Conservation (phyloP, 1,284 basidiomycete species). For the Trametes versicolor region DNA sequence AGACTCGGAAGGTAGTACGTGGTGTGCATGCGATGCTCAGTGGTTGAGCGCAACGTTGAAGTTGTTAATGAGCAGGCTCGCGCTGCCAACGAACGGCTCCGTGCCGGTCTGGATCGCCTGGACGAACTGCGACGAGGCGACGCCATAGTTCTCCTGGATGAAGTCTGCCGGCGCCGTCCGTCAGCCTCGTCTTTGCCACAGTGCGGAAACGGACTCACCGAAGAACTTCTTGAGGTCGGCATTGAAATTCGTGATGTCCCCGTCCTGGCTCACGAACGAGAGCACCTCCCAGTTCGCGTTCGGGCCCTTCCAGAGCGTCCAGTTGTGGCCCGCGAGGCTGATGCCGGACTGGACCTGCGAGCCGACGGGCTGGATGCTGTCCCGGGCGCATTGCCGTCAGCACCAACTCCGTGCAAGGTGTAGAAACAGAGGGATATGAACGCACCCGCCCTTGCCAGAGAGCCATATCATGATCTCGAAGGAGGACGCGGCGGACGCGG, state of each 20-base stretch:
- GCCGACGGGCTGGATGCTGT: slow-evolving; percentile 64
- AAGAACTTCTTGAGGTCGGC: slow-evolving; percentile 68
- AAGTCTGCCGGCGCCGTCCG: slow-evolving; percentile 33
- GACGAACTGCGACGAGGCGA: slow-evolving; percentile 55
- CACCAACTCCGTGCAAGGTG: slow-evolving; percentile 5
- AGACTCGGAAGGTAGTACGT: too few species aligned
- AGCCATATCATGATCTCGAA: slow-evolving; percentile 75
- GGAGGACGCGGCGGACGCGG: slow-evolving; percentile 58
- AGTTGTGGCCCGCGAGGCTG: slow-evolving; percentile 58
- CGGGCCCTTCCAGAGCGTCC: slow-evolving; percentile 66
- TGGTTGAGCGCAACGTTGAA: slow-evolving; percentile 39
- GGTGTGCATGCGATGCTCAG: neutral
- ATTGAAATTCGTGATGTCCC: slow-evolving; percentile 61
- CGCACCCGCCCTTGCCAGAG: slow-evolving; percentile 64
- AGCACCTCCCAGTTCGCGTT: slow-evolving; percentile 66
- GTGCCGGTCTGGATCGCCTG: slow-evolving; percentile 74
- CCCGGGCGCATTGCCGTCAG: neutral
- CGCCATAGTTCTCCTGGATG: slow-evolving; percentile 40
- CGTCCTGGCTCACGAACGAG: slow-evolving; percentile 61
- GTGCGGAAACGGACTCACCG: slow-evolving; percentile 44
- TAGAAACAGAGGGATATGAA: slow-evolving; percentile 3
- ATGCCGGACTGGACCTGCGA: slow-evolving; percentile 55
- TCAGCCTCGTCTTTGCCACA: slow-evolving; percentile 8
- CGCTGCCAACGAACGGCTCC: slow-evolving; percentile 73
- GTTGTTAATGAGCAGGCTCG: slow-evolving; percentile 39